Evolutionary conservation across 805 yeast species (phyloP).

Genomic region (Isabelozyma gotoi): DNA sequence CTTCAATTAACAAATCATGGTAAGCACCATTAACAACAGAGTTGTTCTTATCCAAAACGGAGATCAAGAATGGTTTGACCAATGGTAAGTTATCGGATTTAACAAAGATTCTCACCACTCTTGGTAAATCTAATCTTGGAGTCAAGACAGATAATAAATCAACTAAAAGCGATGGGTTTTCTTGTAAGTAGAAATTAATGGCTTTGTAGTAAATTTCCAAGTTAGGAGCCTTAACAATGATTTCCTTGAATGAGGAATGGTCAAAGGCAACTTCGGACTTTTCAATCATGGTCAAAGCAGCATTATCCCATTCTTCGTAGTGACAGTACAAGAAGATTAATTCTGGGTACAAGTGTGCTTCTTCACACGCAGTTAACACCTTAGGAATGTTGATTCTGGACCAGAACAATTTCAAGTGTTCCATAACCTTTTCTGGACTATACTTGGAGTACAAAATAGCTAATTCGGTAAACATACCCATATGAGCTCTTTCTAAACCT

Average conservation of each 20-base stretch:
- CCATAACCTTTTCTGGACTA: constrained; percentile 87
- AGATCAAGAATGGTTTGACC: constrained; percentile 91
- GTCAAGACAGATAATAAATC: constrained; percentile 82
- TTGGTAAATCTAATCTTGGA: constrained; percentile 88
- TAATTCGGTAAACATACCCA: constrained; percentile 99
- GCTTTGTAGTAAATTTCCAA: constrained; percentile 97
- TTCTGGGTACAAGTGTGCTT: constrained; percentile 94
- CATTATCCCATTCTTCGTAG: constrained; percentile 99
- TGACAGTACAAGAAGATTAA: constrained; percentile 94
- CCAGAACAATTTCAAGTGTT: constrained; percentile 97
- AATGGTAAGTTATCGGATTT: constrained; percentile 95
- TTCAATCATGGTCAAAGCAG: constrained; percentile 95
- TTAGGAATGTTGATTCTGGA: constrained; percentile 97
- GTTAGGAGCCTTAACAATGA: constrained; percentile 91
- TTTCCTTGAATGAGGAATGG: constrained; percentile 91
- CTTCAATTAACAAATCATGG: constrained; percentile 93
- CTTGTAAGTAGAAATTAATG: constrained; percentile 86
- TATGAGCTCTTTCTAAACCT: constrained; percentile 96
- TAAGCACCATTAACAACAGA: constrained; percentile 92
- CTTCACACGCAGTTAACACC: constrained; percentile 90
- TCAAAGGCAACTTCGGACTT: constrained; percentile 91
- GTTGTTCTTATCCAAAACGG: constrained; percentile 87
- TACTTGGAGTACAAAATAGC: constrained; percentile 90
- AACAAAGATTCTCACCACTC: constrained; percentile 92
- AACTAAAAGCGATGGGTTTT: constrained; percentile 86